A percentile compares a stretch with the other conserved stretches of the same genome.
These are phyloP conservation scores for Coemansia reversa DNA, from an alignment of 192 early-diverging fungal genomes.

Conservation along the genomic window DNA sequence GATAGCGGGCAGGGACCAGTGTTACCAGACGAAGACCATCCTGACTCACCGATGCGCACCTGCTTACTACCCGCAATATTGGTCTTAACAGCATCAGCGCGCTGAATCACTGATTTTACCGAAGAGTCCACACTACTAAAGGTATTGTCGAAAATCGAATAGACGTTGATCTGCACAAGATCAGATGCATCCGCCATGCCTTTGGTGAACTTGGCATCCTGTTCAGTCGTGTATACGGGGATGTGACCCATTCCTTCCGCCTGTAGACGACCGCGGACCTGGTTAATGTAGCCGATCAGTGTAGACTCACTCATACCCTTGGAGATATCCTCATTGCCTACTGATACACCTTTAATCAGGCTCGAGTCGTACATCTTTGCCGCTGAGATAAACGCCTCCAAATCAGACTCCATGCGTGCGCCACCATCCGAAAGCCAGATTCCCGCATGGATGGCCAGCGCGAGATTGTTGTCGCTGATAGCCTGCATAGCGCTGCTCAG, in stretches of 20 bases:
- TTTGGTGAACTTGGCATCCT: conserved; percentile 35
- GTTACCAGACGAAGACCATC: conserved; percentile 44
- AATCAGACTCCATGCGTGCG: conserved; percentile 32
- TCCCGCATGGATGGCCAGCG: conserved; percentile 36
- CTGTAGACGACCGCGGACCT: conserved; percentile 40
- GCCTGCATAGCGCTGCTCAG: conserved; percentile 38
- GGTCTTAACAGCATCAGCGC: conserved; percentile 29
- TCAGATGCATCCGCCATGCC: conserved; percentile 33
- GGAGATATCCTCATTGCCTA: conserved; percentile 45
- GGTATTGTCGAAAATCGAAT: conserved; percentile 42
- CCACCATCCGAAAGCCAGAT: conserved; percentile 43
- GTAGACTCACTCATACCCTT: conserved; percentile 47
- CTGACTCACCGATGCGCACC: conserved; percentile 43
- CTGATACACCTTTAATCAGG: conserved; percentile 43
- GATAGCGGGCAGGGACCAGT: conserved; percentile 40
- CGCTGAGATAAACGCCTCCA: conserved; percentile 41
- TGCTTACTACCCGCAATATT: conserved; percentile 38
- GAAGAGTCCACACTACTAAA: conserved; percentile 32
- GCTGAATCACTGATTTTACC: conserved; percentile 39
- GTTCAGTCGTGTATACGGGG: conserved; percentile 47
- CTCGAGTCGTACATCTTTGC: conserved; percentile 32
- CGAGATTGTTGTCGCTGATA: conserved; percentile 26
- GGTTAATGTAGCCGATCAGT: conserved; percentile 47
- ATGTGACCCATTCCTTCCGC: conserved; percentile 44
- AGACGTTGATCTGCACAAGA: conserved; percentile 51